Conservation (phyloP, 345 rosid species). For the Salix caprea region DNA sequence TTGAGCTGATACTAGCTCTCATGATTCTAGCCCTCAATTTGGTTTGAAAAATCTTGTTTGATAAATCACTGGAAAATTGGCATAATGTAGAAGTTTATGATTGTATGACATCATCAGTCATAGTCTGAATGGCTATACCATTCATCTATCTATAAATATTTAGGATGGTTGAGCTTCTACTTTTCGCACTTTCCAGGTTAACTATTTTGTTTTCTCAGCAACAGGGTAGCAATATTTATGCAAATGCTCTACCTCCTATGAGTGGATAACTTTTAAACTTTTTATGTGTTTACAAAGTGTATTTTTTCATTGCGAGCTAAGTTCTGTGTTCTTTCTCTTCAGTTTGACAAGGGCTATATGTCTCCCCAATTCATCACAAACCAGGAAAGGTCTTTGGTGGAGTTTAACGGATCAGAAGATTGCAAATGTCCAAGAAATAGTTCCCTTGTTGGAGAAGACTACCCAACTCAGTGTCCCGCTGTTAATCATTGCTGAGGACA, state of each 20-base stretch:
- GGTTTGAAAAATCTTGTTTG: background rate
- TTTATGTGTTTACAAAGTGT: background rate
- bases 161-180: too few relatives aligned
- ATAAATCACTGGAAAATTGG: background rate
- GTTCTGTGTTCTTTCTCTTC: slow-evolving; percentile 17
- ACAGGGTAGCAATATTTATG: too few relatives aligned
- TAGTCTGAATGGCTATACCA: too few relatives aligned
- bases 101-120: background rate
- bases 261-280: background rate
- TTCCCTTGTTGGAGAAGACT: too few relatives aligned
- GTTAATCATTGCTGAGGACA: slow-evolving; percentile 72
- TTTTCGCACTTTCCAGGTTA: too few relatives aligned
- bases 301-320: background rate
- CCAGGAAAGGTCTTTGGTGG: too few relatives aligned
- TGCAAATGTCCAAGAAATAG: too few relatives aligned
- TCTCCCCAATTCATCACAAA: slow-evolving; percentile 79
- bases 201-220: too few relatives aligned
- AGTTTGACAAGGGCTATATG: slow-evolving; percentile 87
- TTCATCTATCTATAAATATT: too few relatives aligned
- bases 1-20: slow-evolving; percentile 4
- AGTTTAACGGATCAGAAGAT: too few relatives aligned
- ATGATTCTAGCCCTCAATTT: background rate
- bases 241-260: too few relatives aligned
- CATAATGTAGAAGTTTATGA: background rate
- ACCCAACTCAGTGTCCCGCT: too few relatives aligned